Evolutionary conservation across 345 rosid species (phyloP), one percentile per base, ranked within the genome.

Genomic region (Bretschneidera sinensis): DNA sequence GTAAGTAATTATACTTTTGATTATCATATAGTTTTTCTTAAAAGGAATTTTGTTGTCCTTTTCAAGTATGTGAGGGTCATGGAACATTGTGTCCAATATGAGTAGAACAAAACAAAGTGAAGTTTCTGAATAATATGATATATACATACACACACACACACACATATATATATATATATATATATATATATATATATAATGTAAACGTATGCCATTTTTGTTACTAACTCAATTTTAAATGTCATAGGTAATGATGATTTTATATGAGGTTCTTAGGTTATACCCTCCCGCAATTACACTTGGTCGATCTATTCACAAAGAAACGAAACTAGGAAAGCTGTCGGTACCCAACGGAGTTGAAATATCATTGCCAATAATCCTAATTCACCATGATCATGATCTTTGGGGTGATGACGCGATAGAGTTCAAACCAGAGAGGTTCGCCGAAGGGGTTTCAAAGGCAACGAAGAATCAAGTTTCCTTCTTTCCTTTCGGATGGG

Each of bases 361-460:
- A 14, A 8, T 84, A 0, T 19, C 69, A 61, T 43, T 84, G 55
- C 82, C 86, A 4, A 59, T 69, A n/a, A 16, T 71, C 24, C 64
- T 84, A 58, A 64, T 87, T 31, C 88, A 87, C 39, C 86, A 70
- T 6, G 86, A 84, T 69, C 72, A 69, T 13, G 73, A 65, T 16
- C 63, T 82, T 16, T 87, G 86, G 90, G 95, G 90, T 0, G 76
- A 74, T 6, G 88, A 84, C 63, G 91, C 85, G 21, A 64, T 66
- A 17, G 91, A 83, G 19, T 87, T 85, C 81, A 85, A 85, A 2
- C 95, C 91, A 0, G 78, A 78, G 59, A 63, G 95, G 56, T 87
- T 87, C 67, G 54, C 69, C 0, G 81, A 85, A 1, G 91, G 95
- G 16, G 66, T 87, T 56, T 78, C 82, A 18, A 78, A 80, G 64